Evolutionary conservation across 495 filamentous ascomycete genomes (phyloP).

Genomic region (Penicillium lividum): DNA sequence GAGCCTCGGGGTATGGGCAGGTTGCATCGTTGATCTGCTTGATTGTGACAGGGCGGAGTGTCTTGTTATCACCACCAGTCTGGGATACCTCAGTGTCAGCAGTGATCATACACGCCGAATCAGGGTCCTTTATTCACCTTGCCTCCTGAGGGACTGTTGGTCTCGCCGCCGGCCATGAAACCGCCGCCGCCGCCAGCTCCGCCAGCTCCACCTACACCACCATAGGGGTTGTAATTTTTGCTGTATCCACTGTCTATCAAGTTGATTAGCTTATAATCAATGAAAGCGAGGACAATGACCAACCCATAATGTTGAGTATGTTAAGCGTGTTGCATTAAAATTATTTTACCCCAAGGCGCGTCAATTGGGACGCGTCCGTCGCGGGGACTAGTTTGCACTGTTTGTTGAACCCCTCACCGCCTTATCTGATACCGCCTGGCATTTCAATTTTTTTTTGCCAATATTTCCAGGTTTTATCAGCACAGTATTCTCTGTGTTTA

Average conservation of each 20-base stretch:
- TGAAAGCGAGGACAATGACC: background rate
- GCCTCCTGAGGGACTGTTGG: constrained; percentile 48
- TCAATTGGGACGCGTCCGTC: constrained; percentile 47
- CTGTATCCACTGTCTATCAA: constrained; percentile 29
- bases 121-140: constrained; percentile 26
- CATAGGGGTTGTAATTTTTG: constrained; percentile 56
- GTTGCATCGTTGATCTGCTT: constrained; percentile 86
- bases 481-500: background rate
- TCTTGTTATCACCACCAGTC: constrained; percentile 58
- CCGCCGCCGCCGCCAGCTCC: constrained; percentile 55
- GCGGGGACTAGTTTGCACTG: constrained; percentile 39
- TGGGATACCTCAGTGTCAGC: constrained; percentile 4
- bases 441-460: constrained; percentile 29
- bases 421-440: constrained; percentile 7
- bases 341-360: constrained; percentile 37
- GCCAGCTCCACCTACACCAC: constrained; percentile 34
- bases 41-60: constrained; percentile 88
- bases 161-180: constrained; percentile 59
- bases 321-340: constrained; percentile 5
- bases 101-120: background rate
- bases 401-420: constrained; percentile 42
- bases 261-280: constrained; percentile 5
- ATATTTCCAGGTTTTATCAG: background rate
- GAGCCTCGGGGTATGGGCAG: constrained; percentile 69
- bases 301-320: constrained; percentile 35